These are phyloP conservation scores for Aureobasidium sp. DNA, from an alignment of 2,329 filamentous ascomycete genomes.

Conservation along the genomic window DNA sequence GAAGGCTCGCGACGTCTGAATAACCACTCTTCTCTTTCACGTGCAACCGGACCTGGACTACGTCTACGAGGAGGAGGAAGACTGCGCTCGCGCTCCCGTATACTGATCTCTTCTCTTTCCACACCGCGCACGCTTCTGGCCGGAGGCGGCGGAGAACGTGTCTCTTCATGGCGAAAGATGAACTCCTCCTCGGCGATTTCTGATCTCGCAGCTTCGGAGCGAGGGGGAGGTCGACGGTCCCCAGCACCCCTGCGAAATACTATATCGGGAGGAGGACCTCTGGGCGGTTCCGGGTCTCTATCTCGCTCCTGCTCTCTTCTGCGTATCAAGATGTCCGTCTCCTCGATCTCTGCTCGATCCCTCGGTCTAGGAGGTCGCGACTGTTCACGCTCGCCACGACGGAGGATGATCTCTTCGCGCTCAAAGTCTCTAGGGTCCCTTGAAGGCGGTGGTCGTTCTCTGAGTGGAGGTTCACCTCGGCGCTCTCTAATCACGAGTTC, in stretches of 20 bases:
- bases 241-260: slow-evolving; percentile 27
- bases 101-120: slow-evolving; percentile 30
- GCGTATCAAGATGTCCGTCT: slow-evolving; percentile 18
- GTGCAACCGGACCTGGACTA: slow-evolving; percentile 30
- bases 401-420: slow-evolving; percentile 22
- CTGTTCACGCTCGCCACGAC: slow-evolving; percentile 24
- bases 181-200: slow-evolving; percentile 19
- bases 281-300: slow-evolving; percentile 8
- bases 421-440: slow-evolving; percentile 18
- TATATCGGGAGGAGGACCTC: slow-evolving; percentile 23
- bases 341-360: slow-evolving; percentile 15
- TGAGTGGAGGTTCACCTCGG: slow-evolving; percentile 21
- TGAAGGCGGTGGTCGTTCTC: slow-evolving; percentile 18
- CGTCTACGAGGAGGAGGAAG: slow-evolving; percentile 24
- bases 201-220: slow-evolving; percentile 16
- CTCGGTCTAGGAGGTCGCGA: slow-evolving; percentile 23
- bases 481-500: slow-evolving; percentile 34
- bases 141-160: slow-evolving; percentile 16
- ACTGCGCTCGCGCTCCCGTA: slow-evolving; percentile 31
- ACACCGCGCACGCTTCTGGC: slow-evolving; percentile 18
- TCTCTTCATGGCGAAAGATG: slow-evolving; percentile 17
- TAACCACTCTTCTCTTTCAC: slow-evolving; percentile 31
- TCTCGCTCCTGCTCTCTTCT: slow-evolving; percentile 20
- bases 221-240: slow-evolving; percentile 15
- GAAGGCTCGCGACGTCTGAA: slow-evolving; percentile 30